phyloP scores from a whole-genome alignment of 2,329 filamentous ascomycete species.

The Clarireedia paspali region DNA sequence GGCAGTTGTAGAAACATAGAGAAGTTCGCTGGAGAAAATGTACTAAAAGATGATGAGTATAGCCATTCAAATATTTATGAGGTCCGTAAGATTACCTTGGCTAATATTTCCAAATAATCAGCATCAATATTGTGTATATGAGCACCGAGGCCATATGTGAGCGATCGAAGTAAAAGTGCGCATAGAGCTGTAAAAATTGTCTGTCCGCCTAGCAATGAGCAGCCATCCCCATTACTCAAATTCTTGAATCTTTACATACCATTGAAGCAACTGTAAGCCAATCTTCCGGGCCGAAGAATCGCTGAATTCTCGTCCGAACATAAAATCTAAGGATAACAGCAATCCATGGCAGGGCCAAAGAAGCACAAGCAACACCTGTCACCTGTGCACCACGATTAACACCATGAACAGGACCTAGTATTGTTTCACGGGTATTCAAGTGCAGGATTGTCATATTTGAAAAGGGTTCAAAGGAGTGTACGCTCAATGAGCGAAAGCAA shows the following conservation, averaged over 20 bases:
- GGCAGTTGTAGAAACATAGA: slow-evolving; percentile 25
- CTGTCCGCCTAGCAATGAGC: slow-evolving; percentile 9
- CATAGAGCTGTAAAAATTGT: slow-evolving; percentile 23
- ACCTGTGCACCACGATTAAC: slow-evolving; percentile 22
- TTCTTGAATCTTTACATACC: slow-evolving; percentile 10
- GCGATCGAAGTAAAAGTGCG: slow-evolving; percentile 18
- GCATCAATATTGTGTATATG: slow-evolving; percentile 23
- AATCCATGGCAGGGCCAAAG: slow-evolving; percentile 31
- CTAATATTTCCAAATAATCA: slow-evolving; percentile 14
- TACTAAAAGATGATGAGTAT: slow-evolving; percentile 3
- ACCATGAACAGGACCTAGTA: not conserved
- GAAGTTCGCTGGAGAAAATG: slow-evolving; percentile 26
- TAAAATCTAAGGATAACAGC: slow-evolving; percentile 24
- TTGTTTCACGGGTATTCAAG: not conserved
- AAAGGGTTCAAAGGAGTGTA: not conserved
- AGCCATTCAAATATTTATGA: not conserved
- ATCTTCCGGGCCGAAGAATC: slow-evolving; percentile 27
- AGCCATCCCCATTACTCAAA: not conserved
- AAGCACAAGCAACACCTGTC: slow-evolving; percentile 27
- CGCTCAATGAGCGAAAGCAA: not conserved
- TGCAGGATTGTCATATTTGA: not conserved
- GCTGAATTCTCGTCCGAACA: slow-evolving; percentile 23
- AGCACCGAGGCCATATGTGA: slow-evolving; percentile 23
- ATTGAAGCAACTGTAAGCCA: slow-evolving; percentile 26
- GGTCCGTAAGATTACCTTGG: slow-evolving; percentile 16